phyloP scores from a whole-genome alignment of 192 early-diverging fungal genomes.

The Diversispora epigaea region DNA sequence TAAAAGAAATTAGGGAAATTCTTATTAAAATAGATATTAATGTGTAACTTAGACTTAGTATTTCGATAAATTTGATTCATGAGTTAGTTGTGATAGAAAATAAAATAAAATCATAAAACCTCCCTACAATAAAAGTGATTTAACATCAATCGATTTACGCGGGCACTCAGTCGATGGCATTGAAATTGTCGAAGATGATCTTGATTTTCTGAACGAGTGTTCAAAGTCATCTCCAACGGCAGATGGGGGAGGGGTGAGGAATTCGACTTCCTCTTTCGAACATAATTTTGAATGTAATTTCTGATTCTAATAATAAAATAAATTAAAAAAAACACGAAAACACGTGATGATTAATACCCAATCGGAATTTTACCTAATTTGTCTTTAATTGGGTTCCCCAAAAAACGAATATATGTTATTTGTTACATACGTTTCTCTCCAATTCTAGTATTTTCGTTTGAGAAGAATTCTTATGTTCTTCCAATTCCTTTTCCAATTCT shows the following conservation, averaged over 20 bases:
- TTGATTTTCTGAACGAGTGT: constrained; percentile 1
- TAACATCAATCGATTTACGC: constrained; percentile 22
- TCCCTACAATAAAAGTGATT: constrained; percentile 20
- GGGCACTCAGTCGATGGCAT: background rate
- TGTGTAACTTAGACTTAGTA: too few species aligned
- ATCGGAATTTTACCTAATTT: too few species aligned
- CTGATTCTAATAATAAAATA: background rate
- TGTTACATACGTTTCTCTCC: constrained; percentile 27
- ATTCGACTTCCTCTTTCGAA: background rate
- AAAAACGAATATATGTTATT: background rate
- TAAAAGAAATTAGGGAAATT: too few species aligned
- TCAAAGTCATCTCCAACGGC: constrained; percentile 14
- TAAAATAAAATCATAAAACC: background rate
- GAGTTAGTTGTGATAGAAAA: too few species aligned
- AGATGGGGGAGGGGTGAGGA: constrained; percentile 22
- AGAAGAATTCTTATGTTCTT: background rate
- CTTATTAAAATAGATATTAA: too few species aligned
- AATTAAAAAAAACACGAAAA: background rate
- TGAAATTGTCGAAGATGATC: background rate
- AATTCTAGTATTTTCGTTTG: constrained; percentile 22
- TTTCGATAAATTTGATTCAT: too few species aligned
- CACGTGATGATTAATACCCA: background rate
- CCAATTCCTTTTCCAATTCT: constrained; percentile 34
- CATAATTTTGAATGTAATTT: background rate
- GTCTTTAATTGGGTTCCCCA: too few species aligned